These are phyloP conservation scores for Alternaria arbusti DNA, from an alignment of 2,329 filamentous ascomycete species.

Conservation along the genomic window DNA sequence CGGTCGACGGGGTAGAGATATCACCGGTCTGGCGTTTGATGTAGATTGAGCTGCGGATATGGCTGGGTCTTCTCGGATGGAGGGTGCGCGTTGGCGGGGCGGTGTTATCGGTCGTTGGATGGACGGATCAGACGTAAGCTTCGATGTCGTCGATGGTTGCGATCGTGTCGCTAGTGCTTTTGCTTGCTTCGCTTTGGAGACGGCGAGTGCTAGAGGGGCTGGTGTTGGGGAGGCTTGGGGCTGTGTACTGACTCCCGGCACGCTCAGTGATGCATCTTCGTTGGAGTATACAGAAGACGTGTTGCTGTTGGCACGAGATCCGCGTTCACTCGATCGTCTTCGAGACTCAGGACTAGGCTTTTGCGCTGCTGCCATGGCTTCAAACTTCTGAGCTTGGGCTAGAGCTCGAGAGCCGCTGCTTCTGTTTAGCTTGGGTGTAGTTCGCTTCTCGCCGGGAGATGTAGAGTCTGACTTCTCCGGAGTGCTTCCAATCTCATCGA, in stretches of 20 bases:
- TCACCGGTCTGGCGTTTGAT: background rate
- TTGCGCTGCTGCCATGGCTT: conserved; percentile 29
- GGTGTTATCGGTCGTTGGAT: conserved; percentile 6
- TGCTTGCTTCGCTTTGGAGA: conserved; percentile 1
- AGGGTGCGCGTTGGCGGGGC: conserved; percentile 3
- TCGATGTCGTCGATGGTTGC: background rate
- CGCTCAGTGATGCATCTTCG: background rate
- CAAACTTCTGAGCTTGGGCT: conserved; percentile 41
- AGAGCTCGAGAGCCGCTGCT: conserved; percentile 34
- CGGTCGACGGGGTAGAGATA: background rate
- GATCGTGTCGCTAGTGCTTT: background rate
- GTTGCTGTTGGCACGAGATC: conserved; percentile 13
- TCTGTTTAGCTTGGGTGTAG: conserved; percentile 28
- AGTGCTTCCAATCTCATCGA: background rate
- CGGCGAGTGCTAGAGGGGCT: conserved; percentile 1
- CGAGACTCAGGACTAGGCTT: background rate
- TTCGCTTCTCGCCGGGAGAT: conserved; percentile 18
- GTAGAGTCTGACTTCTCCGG: background rate
- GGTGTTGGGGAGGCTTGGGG: conserved; percentile 5
- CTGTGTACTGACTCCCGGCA: background rate
- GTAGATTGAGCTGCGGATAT: background rate
- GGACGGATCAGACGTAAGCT: background rate
- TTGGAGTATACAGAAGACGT: conserved; percentile 5
- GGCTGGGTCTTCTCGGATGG: conserved; percentile 8
- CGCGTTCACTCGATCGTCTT: background rate